Evolutionary conservation across 2,329 filamentous ascomycete genomes (phyloP), one percentile per base, ranked within the genome.

Genomic region (Colletotrichum brevisporum): DNA sequence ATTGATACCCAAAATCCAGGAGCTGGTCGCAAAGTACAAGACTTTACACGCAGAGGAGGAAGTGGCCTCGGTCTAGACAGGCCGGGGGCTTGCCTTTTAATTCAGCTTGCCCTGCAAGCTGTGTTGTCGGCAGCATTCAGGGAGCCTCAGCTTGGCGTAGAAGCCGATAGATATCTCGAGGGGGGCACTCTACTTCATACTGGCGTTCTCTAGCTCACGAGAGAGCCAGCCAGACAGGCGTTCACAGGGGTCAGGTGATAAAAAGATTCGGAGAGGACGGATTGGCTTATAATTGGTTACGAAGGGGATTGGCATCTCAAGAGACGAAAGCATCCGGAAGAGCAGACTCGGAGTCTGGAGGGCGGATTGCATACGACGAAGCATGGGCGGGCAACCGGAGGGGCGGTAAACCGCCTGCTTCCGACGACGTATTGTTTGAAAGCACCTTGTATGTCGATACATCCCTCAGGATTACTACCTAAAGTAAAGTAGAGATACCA

Each of bases 1-100:
- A 63, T 79, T 94, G 60, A 83, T 92, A 52, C 88, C 89, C 15
- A 91, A 91, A 77, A 91, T 94, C 70, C 85, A 89, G 70, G 86
- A 89, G 76, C 78, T 89, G 18, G 83, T 85, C 2, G 73, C 75
- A 56, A 83, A 81, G 61, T 83, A 83, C 72, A 77, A 76, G 54
- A 78, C 73, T 21, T 71, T 80, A 12, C 77, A 76, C 6, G 71
- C 78, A 15, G 70, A 74, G 45, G 36, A 45, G 12, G 5, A 62
- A 8, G 9, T 24, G 12, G 43, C 62, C 55, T 60, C 55, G 27
- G 24, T 18, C 24, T 55, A 39, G 27, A 66, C 18, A 15, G n/a
- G 61, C 13, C 13, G 15, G 16, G 16, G 45, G 12, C 36, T 36
- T 13, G 59, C 63, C 50, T 60, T 47, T 26, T n/a, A 6, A 24